Evolutionary conservation across 2,329 filamentous ascomycete species (phyloP).

Genomic region (Sporothrix phasma): DNA sequence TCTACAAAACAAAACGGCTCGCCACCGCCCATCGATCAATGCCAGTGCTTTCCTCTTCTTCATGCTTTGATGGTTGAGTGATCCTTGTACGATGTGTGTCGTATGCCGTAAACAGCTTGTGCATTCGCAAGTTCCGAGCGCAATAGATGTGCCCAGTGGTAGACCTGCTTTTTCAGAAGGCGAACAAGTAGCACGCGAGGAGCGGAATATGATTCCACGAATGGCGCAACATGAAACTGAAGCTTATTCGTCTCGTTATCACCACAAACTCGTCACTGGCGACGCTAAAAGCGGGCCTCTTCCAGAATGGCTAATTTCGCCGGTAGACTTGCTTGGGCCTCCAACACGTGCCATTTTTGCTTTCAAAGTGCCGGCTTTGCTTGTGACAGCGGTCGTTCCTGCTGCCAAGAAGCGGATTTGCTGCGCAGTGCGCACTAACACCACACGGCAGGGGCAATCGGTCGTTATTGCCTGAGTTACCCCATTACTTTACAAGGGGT

Average conservation of each 20-base stretch:
- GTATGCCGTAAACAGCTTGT: too few relatives aligned
- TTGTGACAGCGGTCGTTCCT: constrained; percentile 5
- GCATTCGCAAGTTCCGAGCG: too few relatives aligned
- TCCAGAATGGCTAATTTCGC: too few relatives aligned
- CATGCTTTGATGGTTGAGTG: background rate
- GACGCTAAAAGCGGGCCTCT: too few relatives aligned
- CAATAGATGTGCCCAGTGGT: too few relatives aligned
- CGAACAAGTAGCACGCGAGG: background rate
- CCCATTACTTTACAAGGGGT: background rate
- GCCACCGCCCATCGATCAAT: constrained; percentile 3
- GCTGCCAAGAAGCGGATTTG: background rate
- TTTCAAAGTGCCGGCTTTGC: background rate
- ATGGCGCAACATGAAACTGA: too few relatives aligned
- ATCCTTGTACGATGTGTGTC: too few relatives aligned
- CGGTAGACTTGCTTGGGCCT: background rate
- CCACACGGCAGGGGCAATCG: background rate
- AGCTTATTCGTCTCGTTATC: too few relatives aligned
- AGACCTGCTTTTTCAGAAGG: too few relatives aligned
- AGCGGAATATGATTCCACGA: background rate
- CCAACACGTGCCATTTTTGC: background rate
- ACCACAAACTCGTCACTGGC: too few relatives aligned
- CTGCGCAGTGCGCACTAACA: background rate
- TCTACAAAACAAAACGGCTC: background rate
- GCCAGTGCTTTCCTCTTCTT: constrained; percentile 7
- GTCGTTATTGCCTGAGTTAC: background rate